Evolutionary conservation across 441 rosid genomes (phyloP), one percentile per base, ranked within the genome.

Genomic region (Erodium texanum): DNA sequence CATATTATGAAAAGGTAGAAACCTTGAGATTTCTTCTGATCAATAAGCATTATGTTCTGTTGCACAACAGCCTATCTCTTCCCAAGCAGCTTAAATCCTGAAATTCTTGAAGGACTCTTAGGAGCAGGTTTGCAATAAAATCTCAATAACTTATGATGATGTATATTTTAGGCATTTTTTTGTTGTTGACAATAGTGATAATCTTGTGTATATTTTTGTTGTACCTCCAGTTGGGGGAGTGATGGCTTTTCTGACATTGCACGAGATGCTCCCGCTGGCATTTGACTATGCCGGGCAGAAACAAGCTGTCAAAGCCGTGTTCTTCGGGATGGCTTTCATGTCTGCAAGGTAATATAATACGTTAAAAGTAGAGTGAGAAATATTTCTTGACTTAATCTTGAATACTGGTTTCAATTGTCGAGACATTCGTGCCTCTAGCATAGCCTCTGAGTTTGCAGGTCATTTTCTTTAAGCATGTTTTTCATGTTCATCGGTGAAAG

Each of bases 241-340:
- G 73, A 94, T 94, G 99, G 98, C 99, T 50, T 94, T 94, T 82
- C 87, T 94, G 41, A 94, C 99, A 24, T 82, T 94, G 77, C 99
- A 95, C 54, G 99, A 92, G 77, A 92, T 95, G 99, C 87, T 95
- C 71, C 99, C 99, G 7, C 80, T 95, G 80, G 97, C 99, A 68
- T 92, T 95, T 78, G 97, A 95, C 80, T 95, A 95, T 79, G 98
- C 98, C 18, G 99, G 98, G 27, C 98, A 85, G 84, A 95, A 95
- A 75, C 99, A 90, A 78, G 98, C 99, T 68, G 95, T 92, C 27
- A 95, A 95, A 78, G 98, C 98, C 64, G 95, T 92, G 59, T 95
- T 95, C 84, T 64, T 89, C 14, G 99, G 99, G 34, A 95, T 95
- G 99, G 97, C 97, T 61, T 95, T 88, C 85, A 95, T 95, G 99